These are phyloP conservation scores for Gypsophila paniculata DNA, from an alignment of 179 eudicot species.

Conservation along the genomic window DNA sequence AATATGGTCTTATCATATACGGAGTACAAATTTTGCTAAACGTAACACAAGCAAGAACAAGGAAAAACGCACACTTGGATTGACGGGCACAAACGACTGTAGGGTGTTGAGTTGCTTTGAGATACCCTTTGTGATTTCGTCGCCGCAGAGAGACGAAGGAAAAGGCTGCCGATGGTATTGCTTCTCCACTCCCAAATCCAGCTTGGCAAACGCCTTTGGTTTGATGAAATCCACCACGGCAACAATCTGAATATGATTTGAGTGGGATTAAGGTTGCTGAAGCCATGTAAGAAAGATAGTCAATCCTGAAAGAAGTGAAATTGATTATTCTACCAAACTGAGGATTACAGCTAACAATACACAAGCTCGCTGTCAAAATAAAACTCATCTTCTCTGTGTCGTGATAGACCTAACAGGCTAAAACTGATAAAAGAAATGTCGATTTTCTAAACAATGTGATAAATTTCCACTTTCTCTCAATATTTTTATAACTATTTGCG, in stretches of 20 bases:
- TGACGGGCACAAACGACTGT: slow-evolving; percentile 21
- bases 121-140: slow-evolving; percentile 17
- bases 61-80: slow-evolving; percentile 28
- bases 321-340: background rate
- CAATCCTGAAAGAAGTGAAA: slow-evolving; percentile 17
- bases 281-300: slow-evolving; percentile 24
- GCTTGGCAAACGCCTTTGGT: slow-evolving; percentile 5
- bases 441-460: background rate
- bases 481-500: background rate
- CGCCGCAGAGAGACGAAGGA: slow-evolving; percentile 18
- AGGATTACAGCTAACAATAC: background rate
- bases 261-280: slow-evolving; percentile 20
- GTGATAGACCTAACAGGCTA: background rate
- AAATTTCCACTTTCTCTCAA: background rate
- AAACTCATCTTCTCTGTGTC: background rate
- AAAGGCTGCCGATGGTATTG: slow-evolving; percentile 16
- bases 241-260: slow-evolving; percentile 18
- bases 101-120: slow-evolving; percentile 23
- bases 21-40: background rate
- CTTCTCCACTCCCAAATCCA: slow-evolving; percentile 6
- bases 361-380: slow-evolving; percentile 1
- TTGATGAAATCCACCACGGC: slow-evolving; percentile 9
- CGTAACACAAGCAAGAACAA: slow-evolving; percentile 11
- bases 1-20: background rate
- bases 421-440: background rate